Evolutionary conservation across 345 rosid genomes (phyloP).

Genomic region (Dovyalis caffra): DNA sequence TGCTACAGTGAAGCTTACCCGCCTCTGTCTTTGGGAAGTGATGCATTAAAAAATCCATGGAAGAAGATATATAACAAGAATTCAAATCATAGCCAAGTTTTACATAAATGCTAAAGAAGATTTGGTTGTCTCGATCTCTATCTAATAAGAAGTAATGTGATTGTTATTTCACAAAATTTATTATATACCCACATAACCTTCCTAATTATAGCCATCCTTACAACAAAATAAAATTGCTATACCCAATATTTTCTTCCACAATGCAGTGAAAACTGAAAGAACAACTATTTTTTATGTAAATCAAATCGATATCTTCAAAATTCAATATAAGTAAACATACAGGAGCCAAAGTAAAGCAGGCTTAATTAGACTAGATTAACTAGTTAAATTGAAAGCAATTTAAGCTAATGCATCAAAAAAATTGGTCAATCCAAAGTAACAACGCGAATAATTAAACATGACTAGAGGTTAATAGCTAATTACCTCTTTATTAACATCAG

Average conservation of each 20-base stretch:
- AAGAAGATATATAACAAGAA: not conserved
- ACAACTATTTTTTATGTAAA: not conserved
- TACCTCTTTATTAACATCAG: conserved; percentile 95
- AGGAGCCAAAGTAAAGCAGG: not conserved
- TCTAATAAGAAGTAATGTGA: too few relatives aligned
- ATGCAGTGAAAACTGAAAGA: not conserved
- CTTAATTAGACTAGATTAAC: not conserved
- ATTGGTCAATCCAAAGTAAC: not conserved
- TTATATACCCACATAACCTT: too few relatives aligned
- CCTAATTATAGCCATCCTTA: too few relatives aligned
- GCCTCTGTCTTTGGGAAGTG: not conserved
- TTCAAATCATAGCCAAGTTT: not conserved
- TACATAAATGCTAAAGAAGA: not conserved
- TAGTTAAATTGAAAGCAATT: not conserved
- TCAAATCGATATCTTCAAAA: conserved; percentile 1
- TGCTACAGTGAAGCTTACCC: too few relatives aligned
- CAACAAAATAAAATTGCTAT: not conserved
- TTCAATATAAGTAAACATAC: not conserved
- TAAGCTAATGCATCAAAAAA: not conserved
- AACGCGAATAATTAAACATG: not conserved
- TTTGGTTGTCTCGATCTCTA: too few relatives aligned
- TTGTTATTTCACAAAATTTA: too few relatives aligned
- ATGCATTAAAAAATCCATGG: not conserved
- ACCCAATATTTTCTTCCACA: not conserved
- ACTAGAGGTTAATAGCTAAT: not conserved